Evolutionary conservation across 208 protist species (phyloP).

Genomic region (Acanthamoeba divionensis): DNA sequence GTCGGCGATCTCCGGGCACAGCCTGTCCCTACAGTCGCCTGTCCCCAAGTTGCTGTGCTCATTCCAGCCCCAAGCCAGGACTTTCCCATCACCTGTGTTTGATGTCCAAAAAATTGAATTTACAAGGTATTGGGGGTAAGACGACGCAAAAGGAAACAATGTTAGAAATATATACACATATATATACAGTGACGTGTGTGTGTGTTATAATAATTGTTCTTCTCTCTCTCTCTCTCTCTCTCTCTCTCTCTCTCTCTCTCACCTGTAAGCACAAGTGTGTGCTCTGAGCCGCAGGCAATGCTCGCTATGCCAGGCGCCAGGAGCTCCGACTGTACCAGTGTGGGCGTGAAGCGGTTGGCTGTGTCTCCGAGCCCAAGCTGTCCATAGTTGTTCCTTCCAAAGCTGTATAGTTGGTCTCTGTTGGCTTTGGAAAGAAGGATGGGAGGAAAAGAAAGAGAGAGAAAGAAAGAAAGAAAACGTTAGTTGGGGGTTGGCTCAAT

Average conservation of each 20-base stretch:
- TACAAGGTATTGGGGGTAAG: too few species aligned
- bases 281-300: background rate
- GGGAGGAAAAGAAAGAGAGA: background rate
- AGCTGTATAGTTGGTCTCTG: background rate
- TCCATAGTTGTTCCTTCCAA: background rate
- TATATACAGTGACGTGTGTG: too few species aligned
- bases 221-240: too few species aligned
- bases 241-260: too few species aligned
- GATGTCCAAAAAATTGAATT: too few species aligned
- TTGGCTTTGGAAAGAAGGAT: background rate
- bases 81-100: too few species aligned
- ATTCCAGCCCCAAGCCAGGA: conserved; percentile 2
- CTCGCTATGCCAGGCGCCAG: background rate
- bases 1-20: too few species aligned
- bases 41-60: background rate
- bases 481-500: too few species aligned
- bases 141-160: too few species aligned
- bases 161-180: too few species aligned
- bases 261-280: background rate
- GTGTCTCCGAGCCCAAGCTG: conserved; percentile 10
- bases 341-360: background rate
- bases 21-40: background rate
- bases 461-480: background rate
- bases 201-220: too few species aligned
- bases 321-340: background rate